phyloP scores from a whole-genome alignment of 805 yeast genomes.

The Lipomyces spencermartinsiae region DNA sequence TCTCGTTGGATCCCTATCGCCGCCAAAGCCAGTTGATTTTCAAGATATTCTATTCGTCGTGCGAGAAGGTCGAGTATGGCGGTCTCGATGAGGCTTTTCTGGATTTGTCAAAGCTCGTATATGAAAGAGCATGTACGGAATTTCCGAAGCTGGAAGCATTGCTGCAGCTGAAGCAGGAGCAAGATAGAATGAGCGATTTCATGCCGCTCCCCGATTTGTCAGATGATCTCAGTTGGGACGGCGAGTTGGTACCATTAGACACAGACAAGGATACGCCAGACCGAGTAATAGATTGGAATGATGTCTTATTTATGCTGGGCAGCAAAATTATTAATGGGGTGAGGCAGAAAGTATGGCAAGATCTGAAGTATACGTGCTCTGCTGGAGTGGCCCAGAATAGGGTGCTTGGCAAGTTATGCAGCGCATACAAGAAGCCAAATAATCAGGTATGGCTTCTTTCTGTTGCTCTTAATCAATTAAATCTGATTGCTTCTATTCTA shows the following conservation, averaged over 20 bases:
- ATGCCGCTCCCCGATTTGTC: constrained; percentile 57
- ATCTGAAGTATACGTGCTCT: constrained; percentile 82
- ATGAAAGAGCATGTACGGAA: constrained; percentile 49
- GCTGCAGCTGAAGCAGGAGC: constrained; percentile 11
- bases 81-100: constrained; percentile 93
- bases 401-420: constrained; percentile 83
- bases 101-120: constrained; percentile 76
- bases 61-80: constrained; percentile 84
- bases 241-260: constrained; percentile 39
- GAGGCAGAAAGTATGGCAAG: constrained; percentile 58
- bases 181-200: constrained; percentile 33
- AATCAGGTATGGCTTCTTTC: constrained; percentile 50
- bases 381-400: constrained; percentile 84
- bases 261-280: constrained; percentile 35
- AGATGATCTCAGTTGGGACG: constrained; percentile 42
- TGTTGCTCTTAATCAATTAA: not conserved
- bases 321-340: constrained; percentile 63
- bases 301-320: constrained; percentile 69
- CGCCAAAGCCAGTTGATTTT: constrained; percentile 83
- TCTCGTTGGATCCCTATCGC: constrained; percentile 88
- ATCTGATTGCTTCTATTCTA: constrained; percentile 45
- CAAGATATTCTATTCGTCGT: constrained; percentile 60
- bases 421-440: constrained; percentile 84
- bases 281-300: constrained; percentile 73
- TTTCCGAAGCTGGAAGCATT: constrained; percentile 55